A percentile compares a stretch with the other conserved stretches of the same genome.
Evolutionary conservation across 139 green algal species (phyloP).

Genomic region (Spirogloea muscicola): DNA sequence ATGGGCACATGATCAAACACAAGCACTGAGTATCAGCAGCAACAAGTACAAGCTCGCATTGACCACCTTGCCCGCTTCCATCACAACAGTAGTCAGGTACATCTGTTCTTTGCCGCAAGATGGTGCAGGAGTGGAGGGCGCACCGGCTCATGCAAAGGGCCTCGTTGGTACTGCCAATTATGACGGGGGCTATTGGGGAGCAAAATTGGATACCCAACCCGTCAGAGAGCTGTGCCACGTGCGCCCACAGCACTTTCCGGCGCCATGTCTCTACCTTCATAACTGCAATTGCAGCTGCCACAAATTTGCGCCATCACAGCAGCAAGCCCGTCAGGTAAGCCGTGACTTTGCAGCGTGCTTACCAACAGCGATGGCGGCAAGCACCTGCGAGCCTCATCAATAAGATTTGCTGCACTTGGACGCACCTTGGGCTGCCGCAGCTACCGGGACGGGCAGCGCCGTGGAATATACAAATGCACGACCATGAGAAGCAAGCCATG

Average conservation of each 20-base stretch:
- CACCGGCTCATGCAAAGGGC: constrained; percentile 60
- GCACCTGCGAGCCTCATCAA: too few relatives aligned
- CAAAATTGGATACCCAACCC: constrained; percentile 10
- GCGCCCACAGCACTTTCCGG: constrained; percentile 2
- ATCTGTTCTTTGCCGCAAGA: too few relatives aligned
- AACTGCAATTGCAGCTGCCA: constrained; percentile 14
- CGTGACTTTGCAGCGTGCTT: background rate
- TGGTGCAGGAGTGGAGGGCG: too few relatives aligned
- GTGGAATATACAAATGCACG: constrained; percentile 49
- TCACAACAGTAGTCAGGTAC: background rate
- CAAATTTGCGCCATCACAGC: background rate
- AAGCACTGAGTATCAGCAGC: constrained; percentile 61
- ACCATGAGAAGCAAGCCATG: constrained; percentile 3
- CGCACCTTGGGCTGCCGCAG: constrained; percentile 39
- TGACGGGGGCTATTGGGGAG: constrained; percentile 74
- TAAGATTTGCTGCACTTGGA: too few relatives aligned
- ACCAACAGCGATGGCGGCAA: background rate
- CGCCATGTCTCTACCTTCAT: constrained; percentile 7
- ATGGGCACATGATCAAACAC: constrained; percentile 66
- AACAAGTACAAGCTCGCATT: background rate
- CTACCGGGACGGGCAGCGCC: constrained; percentile 36
- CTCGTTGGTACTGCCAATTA: constrained; percentile 68
- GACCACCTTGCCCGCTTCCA: background rate
- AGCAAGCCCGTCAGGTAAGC: background rate
- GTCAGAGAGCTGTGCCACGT: background rate